phyloP scores from a whole-genome alignment of 768 basidiomycete genomes.

The Tricholoma flavovirens region DNA sequence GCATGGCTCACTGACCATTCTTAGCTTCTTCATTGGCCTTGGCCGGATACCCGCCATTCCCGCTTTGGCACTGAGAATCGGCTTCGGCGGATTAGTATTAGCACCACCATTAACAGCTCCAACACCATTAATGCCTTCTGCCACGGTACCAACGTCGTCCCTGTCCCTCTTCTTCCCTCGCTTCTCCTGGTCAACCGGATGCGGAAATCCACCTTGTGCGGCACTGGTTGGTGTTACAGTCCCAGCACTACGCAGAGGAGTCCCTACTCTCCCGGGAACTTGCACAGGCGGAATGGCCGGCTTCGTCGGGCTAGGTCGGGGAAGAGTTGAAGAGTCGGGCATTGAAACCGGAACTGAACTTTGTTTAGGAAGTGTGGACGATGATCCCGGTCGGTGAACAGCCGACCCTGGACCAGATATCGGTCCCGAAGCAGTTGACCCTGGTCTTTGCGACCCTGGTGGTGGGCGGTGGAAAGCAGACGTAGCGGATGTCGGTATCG shows the following conservation, averaged over 20 bases:
- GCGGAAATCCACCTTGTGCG: constrained; percentile 16
- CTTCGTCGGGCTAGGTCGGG: constrained; percentile 17
- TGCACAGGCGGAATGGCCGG: constrained; percentile 16
- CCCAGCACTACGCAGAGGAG: constrained; percentile 20
- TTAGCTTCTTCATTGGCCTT: constrained; percentile 70
- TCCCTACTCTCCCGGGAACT: constrained; percentile 16
- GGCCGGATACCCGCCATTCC: constrained; percentile 55
- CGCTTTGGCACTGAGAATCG: constrained; percentile 48
- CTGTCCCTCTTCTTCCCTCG: constrained; percentile 40
- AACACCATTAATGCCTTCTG: constrained; percentile 21
- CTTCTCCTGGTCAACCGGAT: constrained; percentile 14
- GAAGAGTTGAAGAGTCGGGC: constrained; percentile 21
- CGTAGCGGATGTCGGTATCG: constrained; percentile 25
- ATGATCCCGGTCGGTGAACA: constrained; percentile 15
- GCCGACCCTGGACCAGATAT: constrained; percentile 19
- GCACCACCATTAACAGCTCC: constrained; percentile 17
- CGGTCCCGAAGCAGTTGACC: constrained; percentile 21
- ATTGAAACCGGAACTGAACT: constrained; percentile 17
- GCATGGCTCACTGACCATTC: constrained; percentile 47
- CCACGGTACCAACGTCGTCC: constrained; percentile 23
- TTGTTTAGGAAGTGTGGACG: constrained; percentile 16
- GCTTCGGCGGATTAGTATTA: constrained; percentile 22
- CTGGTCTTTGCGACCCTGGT: constrained; percentile 28
- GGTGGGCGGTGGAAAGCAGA: constrained; percentile 17
- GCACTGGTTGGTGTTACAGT: constrained; percentile 27